Evolutionary conservation across 495 filamentous ascomycete genomes (phyloP).

Genomic region (Hypoxylon fragiforme): DNA sequence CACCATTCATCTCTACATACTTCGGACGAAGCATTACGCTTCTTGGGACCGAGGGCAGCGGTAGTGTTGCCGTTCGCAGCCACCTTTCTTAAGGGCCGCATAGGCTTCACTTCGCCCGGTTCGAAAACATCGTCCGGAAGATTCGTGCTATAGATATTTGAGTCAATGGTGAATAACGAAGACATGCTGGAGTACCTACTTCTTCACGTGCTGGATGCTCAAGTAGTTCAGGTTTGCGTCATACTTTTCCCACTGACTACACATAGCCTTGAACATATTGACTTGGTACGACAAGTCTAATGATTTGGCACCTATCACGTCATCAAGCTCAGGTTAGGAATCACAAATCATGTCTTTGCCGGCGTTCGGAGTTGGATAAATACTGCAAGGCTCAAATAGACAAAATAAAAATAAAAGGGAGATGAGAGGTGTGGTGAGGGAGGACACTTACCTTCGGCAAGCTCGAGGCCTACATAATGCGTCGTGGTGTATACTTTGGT

Average conservation of each 20-base stretch:
- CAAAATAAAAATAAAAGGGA: constrained; percentile 42
- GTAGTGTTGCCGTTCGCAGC: constrained; percentile 23
- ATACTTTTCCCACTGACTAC: constrained; percentile 67
- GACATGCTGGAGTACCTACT: constrained; percentile 53
- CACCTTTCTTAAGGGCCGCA: constrained; percentile 58
- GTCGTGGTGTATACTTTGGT: constrained; percentile 78
- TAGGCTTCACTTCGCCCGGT: constrained; percentile 72
- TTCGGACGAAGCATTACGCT: constrained; percentile 39
- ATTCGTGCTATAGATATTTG: constrained; percentile 62
- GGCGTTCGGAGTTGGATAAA: constrained; percentile 56
- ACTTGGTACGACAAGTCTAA: constrained; percentile 74
- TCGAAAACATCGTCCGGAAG: constrained; percentile 89
- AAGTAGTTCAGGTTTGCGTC: constrained; percentile 58
- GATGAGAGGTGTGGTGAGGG: too few relatives aligned
- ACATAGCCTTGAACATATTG: constrained; percentile 71
- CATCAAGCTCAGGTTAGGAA: constrained; percentile 40
- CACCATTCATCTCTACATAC: constrained; percentile 38
- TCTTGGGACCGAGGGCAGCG: constrained; percentile 35
- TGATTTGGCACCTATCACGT: constrained; percentile 53
- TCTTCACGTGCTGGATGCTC: constrained; percentile 73
- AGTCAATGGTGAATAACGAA: constrained; percentile 23
- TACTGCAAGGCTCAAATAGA: constrained; percentile 56
- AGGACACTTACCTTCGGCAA: constrained; percentile 62
- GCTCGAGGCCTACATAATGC: constrained; percentile 82
- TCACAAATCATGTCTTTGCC: constrained; percentile 36